These are phyloP conservation scores for Neurospora africana DNA, from an alignment of 495 filamentous ascomycete species.

Conservation along the genomic window DNA sequence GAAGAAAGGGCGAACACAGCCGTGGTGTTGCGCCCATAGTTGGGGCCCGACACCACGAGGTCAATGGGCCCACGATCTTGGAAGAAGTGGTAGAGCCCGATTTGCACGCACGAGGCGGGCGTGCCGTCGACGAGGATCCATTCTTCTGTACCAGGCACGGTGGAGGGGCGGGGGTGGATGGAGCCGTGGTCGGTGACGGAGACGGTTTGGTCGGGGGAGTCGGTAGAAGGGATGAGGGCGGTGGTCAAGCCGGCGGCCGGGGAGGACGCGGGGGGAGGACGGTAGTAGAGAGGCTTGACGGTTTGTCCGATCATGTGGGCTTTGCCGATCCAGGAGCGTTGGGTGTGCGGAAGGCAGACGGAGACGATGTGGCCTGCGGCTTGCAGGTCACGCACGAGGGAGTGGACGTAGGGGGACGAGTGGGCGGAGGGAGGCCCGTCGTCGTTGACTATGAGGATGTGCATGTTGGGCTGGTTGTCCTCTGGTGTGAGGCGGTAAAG, in stretches of 20 bases:
- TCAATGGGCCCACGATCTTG: conserved; percentile 67
- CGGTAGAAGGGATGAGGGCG: conserved; percentile 9
- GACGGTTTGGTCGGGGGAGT: conserved; percentile 31
- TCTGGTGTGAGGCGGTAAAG: not conserved
- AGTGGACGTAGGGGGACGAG: conserved; percentile 88
- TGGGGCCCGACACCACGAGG: conserved; percentile 81
- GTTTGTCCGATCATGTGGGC: conserved; percentile 84
- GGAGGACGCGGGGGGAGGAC: conserved; percentile 44
- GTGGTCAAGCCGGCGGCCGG: conserved; percentile 27
- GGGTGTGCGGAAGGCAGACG: conserved; percentile 79
- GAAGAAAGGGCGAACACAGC: conserved; percentile 82
- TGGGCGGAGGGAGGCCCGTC: conserved; percentile 88
- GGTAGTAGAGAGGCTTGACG: conserved; percentile 83
- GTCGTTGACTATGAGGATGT: conserved; percentile 59
- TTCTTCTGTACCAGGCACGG: conserved; percentile 58
- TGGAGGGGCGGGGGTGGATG: conserved; percentile 42
- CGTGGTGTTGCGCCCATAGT: conserved; percentile 91
- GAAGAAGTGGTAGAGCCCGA: conserved; percentile 83
- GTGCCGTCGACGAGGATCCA: conserved; percentile 90
- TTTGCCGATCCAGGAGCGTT: conserved; percentile 97
- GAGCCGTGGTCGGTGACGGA: conserved; percentile 41
- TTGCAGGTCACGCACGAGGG: conserved; percentile 70
- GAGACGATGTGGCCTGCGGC: conserved; percentile 70
- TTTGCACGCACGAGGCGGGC: conserved; percentile 79
- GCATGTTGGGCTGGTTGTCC: conserved; percentile 20